A percentile compares a stretch with the other conserved stretches of the same genome.
These are phyloP conservation scores for Termitomyces sp. DNA, from an alignment of 768 basidiomycete genomes.

Conservation along the genomic window DNA sequence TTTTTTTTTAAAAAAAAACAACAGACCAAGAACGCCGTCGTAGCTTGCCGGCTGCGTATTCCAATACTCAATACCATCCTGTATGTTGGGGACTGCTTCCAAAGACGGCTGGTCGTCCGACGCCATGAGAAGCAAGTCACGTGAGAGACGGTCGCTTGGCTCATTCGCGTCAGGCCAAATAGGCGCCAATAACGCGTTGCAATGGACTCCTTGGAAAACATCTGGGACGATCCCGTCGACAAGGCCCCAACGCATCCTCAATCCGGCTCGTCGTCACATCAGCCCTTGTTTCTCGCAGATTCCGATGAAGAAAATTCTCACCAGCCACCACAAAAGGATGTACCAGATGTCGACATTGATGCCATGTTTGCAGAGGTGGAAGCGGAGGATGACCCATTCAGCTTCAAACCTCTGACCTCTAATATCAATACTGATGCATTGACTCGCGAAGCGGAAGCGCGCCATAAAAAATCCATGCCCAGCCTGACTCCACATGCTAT, in stretches of 20 bases:
- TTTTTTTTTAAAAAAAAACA: background rate
- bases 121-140: conserved; percentile 9
- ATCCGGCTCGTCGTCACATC: conserved; percentile 19
- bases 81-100: conserved; percentile 44
- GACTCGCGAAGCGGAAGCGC: conserved; percentile 49
- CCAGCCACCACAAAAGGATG: conserved; percentile 22
- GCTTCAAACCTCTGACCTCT: conserved; percentile 42
- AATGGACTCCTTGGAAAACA: conserved; percentile 45
- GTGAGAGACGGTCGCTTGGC: conserved; percentile 1
- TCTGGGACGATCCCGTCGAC: conserved; percentile 54
- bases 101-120: conserved; percentile 5
- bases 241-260: conserved; percentile 9
- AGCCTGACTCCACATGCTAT: conserved; percentile 40
- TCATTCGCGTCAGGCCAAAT: conserved; percentile 27
- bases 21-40: conserved; percentile 81
- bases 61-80: conserved; percentile 88
- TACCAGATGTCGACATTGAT: conserved; percentile 47
- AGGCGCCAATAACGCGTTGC: conserved; percentile 38
- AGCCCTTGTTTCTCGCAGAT: conserved; percentile 55
- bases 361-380: conserved; percentile 34
- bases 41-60: conserved; percentile 70
- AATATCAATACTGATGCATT: conserved; percentile 50
- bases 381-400: conserved; percentile 31
- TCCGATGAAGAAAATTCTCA: conserved; percentile 44
- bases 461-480: conserved; percentile 29